Evolutionary conservation across 2,329 filamentous ascomycete species (phyloP).

Genomic region (Teratosphaeria destructans): DNA sequence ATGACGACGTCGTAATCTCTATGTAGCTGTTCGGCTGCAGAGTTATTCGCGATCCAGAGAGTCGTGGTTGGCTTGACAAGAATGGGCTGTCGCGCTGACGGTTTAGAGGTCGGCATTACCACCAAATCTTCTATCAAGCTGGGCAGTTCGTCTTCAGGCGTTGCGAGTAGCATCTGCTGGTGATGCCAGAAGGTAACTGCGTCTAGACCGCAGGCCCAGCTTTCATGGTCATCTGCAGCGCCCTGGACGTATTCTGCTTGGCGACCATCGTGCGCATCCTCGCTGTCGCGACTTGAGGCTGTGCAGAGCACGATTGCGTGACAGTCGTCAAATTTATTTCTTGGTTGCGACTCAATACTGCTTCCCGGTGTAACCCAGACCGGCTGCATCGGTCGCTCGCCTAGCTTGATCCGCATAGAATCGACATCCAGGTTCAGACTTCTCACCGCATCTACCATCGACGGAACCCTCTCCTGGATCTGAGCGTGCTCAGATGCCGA

Average conservation of each 20-base stretch:
- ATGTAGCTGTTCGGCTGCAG: conserved; percentile 18
- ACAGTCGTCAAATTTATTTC: conserved; percentile 37
- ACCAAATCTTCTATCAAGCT: conserved; percentile 31
- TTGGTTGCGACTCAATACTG: conserved; percentile 32
- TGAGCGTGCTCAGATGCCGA: conserved; percentile 68
- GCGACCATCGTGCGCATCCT: conserved; percentile 52
- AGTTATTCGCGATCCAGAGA: conserved; percentile 32
- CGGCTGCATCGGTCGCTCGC: conserved; percentile 59
- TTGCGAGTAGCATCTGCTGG: conserved; percentile 46
- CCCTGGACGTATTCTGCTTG: conserved; percentile 76
- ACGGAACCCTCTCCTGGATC: conserved; percentile 54
- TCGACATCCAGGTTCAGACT: conserved; percentile 52
- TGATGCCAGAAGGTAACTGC: conserved; percentile 72
- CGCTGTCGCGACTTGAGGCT: conserved; percentile 63
- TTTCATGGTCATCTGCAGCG: conserved; percentile 88
- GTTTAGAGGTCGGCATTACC: neutral
- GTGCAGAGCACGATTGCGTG: conserved; percentile 76
- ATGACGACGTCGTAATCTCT: neutral
- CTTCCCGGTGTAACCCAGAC: conserved; percentile 66
- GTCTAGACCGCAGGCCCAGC: conserved; percentile 76
- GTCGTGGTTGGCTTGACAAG: conserved; percentile 31
- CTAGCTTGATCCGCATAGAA: conserved; percentile 45
- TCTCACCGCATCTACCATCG: conserved; percentile 43
- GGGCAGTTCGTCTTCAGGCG: conserved; percentile 55
- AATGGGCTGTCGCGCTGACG: conserved; percentile 21